These are phyloP conservation scores for Musa balbisiana DNA, from an alignment of 202 grass and related monocot species.

Conservation along the genomic window DNA sequence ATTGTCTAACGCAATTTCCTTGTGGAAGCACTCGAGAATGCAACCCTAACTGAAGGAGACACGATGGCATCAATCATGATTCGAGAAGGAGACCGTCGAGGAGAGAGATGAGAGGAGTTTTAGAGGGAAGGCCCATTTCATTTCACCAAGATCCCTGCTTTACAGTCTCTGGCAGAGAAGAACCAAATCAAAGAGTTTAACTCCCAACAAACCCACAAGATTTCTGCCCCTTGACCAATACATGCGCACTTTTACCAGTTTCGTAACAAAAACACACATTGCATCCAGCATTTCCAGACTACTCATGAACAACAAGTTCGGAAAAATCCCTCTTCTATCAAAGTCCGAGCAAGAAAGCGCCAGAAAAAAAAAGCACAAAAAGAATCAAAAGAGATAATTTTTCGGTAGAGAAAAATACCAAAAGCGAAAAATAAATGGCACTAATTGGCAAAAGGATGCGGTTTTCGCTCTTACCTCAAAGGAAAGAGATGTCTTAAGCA, in stretches of 20 bases:
- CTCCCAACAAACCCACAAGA: conserved; percentile 1
- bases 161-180: background rate
- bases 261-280: background rate
- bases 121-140: background rate
- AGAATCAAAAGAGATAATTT: background rate
- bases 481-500: background rate
- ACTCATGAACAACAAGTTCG: background rate
- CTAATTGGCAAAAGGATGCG: background rate
- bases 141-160: conserved; percentile 21
- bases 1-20: background rate
- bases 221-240: background rate
- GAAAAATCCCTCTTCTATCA: conserved; percentile 8
- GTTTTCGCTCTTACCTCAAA: background rate
- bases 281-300: background rate
- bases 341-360: background rate
- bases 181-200: conserved; percentile 4
- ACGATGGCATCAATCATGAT: background rate
- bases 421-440: background rate
- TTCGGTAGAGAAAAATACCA: background rate
- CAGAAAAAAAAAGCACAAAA: background rate
- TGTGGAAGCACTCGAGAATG: background rate
- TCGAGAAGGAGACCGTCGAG: background rate
- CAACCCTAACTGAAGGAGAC: background rate
- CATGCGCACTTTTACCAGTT: background rate
- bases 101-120: background rate